Evolutionary conservation across 768 basidiomycete species (phyloP).

Genomic region (Suillus cothurnatus): DNA sequence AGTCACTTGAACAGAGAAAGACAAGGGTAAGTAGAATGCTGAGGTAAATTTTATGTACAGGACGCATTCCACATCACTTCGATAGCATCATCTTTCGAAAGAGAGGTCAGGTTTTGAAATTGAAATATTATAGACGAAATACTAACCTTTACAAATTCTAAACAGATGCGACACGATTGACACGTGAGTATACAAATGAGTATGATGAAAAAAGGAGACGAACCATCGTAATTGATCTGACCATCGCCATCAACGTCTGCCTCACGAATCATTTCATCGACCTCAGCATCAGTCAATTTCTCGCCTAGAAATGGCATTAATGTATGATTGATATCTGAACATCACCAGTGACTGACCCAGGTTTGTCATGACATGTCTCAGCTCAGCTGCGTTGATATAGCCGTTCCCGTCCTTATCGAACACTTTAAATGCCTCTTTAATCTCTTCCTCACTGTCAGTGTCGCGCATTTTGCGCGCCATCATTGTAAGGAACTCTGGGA

Average conservation of each 20-base stretch:
- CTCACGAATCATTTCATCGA: conserved; percentile 97
- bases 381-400: conserved; percentile 82
- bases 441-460: conserved; percentile 91
- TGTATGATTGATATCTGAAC: neutral
- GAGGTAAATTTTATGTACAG: conserved; percentile 15
- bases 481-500: conserved; percentile 81
- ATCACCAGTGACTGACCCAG: conserved; percentile 56
- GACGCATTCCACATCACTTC: conserved; percentile 45
- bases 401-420: conserved; percentile 97
- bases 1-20: neutral
- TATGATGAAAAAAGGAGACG: conserved; percentile 21
- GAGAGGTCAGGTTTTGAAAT: conserved; percentile 12
- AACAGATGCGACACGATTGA: neutral
- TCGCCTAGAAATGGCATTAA: conserved; percentile 54
- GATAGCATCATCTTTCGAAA: conserved; percentile 68
- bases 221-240: conserved; percentile 88
- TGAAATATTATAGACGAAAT: conserved; percentile 7
- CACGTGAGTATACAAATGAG: conserved; percentile 7
- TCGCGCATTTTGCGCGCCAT: conserved; percentile 91
- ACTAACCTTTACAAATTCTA: conserved; percentile 78
- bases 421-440: conserved; percentile 95
- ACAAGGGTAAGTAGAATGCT: neutral
- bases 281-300: conserved; percentile 84
- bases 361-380: conserved; percentile 90
- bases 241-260: conserved; percentile 94